These are phyloP conservation scores for Pseudopyricularia cyperi DNA, from an alignment of 2,329 filamentous ascomycete species.

Conservation along the genomic window DNA sequence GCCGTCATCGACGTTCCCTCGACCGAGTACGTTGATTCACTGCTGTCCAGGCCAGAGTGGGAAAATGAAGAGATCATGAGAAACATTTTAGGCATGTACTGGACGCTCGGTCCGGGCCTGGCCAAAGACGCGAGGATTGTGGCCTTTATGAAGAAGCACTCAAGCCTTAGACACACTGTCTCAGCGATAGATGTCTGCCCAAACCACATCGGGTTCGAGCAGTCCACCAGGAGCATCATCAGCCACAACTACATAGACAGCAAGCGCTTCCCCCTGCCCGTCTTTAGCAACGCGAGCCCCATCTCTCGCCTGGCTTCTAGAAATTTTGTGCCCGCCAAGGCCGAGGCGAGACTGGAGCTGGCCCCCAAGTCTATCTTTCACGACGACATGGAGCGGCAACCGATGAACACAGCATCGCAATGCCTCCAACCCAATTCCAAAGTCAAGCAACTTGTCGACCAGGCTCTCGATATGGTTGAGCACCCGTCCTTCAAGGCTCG, in stretches of 20 bases:
- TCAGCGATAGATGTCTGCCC: constrained; percentile 62
- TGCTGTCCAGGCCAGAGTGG: constrained; percentile 65
- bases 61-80: constrained; percentile 40
- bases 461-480: constrained; percentile 27
- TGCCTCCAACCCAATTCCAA: constrained; percentile 6
- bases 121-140: constrained; percentile 47
- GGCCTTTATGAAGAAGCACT: constrained; percentile 51
- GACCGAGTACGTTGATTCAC: constrained; percentile 51
- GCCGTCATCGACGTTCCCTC: constrained; percentile 71
- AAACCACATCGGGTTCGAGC: constrained; percentile 61
- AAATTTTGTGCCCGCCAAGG: constrained; percentile 17
- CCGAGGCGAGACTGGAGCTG: constrained; percentile 31
- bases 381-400: constrained; percentile 30
- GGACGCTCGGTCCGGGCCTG: constrained; percentile 66
- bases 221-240: constrained; percentile 51
- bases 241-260: constrained; percentile 62
- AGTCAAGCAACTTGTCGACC: constrained; percentile 38
- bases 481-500: constrained; percentile 31
- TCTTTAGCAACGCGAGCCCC: constrained; percentile 39
- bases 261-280: constrained; percentile 57
- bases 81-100: constrained; percentile 58
- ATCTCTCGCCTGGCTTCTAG: not conserved
- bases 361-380: constrained; percentile 33
- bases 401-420: constrained; percentile 28
- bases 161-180: constrained; percentile 58